phyloP scores from a whole-genome alignment of 495 filamentous ascomycete genomes.

The Aspergillus campestris region DNA sequence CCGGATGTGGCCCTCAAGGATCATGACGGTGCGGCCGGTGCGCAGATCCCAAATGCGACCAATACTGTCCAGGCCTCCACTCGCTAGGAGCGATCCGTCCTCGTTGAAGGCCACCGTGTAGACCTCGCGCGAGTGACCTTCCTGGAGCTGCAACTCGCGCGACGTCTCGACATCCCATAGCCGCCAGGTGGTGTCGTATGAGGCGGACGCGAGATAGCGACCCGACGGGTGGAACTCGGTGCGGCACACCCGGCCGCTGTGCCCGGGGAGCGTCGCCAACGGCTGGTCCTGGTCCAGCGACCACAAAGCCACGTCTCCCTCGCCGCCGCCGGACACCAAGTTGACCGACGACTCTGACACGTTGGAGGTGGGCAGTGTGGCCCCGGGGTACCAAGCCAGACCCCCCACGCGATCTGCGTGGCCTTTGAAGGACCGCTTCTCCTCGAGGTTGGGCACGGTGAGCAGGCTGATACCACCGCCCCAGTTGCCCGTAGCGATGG shows the following conservation, averaged over 20 bases:
- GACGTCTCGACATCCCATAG: slow-evolving; percentile 88
- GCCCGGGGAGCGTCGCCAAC: slow-evolving; percentile 73
- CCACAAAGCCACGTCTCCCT: slow-evolving; percentile 88
- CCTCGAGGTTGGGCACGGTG: slow-evolving; percentile 71
- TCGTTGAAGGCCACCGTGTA: slow-evolving; percentile 81
- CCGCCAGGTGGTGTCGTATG: slow-evolving; percentile 94
- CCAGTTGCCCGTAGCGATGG: slow-evolving; percentile 87
- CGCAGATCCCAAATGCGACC: slow-evolving; percentile 96
- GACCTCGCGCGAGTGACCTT: slow-evolving; percentile 89
- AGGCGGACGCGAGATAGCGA: slow-evolving; percentile 82
- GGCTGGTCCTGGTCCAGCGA: slow-evolving; percentile 76
- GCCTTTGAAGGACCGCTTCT: slow-evolving; percentile 62
- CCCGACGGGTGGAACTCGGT: slow-evolving; percentile 94
- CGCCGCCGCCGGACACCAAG: slow-evolving; percentile 83
- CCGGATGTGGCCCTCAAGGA: slow-evolving; percentile 86
- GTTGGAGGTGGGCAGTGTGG: slow-evolving; percentile 60
- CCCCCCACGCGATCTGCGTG: slow-evolving; percentile 86
- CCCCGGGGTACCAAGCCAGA: slow-evolving; percentile 77
- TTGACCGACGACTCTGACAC: slow-evolving; percentile 71
- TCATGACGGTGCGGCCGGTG: slow-evolving; percentile 90
- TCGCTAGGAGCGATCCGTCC: slow-evolving; percentile 84
- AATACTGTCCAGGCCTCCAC: slow-evolving; percentile 85
- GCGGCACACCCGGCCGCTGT: slow-evolving; percentile 78
- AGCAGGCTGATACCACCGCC: slow-evolving; percentile 79
- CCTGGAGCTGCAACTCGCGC: slow-evolving; percentile 79